phyloP scores from a whole-genome alignment of 495 filamentous ascomycete species.

The Aspergillus sclerotiicarbonarius region DNA sequence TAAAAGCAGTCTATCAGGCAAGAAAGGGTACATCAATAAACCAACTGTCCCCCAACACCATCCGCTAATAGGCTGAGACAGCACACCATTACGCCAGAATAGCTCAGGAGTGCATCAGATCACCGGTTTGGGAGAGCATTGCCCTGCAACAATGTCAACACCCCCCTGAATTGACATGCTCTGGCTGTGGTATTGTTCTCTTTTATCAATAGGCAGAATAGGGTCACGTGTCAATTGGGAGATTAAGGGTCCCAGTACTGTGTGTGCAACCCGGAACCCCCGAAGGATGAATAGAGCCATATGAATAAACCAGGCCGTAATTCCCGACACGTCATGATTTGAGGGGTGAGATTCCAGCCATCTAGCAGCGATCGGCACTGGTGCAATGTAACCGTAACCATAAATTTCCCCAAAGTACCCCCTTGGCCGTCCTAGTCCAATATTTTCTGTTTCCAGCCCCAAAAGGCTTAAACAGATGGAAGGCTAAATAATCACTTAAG shows the following conservation, averaged over 20 bases:
- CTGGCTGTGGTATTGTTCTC: conserved; percentile 22
- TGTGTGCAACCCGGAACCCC: too few species aligned
- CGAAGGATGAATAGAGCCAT: not conserved
- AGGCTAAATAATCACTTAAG: conserved; percentile 7
- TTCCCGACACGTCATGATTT: not conserved
- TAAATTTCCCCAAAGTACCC: not conserved
- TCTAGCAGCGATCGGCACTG: not conserved
- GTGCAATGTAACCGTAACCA: not conserved
- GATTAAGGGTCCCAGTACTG: not conserved
- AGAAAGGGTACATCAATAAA: conserved; percentile 12
- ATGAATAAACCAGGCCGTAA: not conserved
- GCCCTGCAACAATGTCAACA: conserved; percentile 7
- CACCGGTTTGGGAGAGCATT: not conserved
- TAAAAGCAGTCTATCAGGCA: not conserved
- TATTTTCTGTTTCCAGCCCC: not conserved
- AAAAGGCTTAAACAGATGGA: conserved; percentile 10
- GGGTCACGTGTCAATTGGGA: conserved; percentile 14
- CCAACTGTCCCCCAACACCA: conserved; percentile 12
- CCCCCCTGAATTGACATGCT: conserved; percentile 16
- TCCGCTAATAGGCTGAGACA: not conserved
- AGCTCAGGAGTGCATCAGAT: not conserved
- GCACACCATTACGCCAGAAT: not conserved
- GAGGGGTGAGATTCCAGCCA: not conserved
- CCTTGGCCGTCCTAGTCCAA: not conserved
- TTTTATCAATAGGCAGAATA: conserved; percentile 21